A percentile compares a stretch with the other conserved stretches of the same genome.
These are phyloP conservation scores for Kodamaea arcana DNA, from an alignment of 1,139 yeast genomes.

Conservation along the genomic window DNA sequence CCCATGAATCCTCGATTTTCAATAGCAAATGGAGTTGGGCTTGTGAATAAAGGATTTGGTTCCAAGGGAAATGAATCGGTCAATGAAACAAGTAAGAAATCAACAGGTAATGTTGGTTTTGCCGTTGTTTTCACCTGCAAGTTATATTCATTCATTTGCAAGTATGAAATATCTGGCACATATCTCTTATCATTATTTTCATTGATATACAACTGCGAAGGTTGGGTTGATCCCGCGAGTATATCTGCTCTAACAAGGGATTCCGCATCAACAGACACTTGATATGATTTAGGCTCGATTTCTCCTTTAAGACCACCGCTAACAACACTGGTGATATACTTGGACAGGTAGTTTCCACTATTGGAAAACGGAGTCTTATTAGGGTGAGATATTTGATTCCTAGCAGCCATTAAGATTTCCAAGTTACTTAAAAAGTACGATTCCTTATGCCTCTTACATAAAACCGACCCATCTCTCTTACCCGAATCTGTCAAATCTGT, in stretches of 20 bases:
- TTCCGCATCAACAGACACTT: conserved; percentile 84
- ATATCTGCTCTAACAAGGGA: conserved; percentile 84
- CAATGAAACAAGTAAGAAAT: conserved; percentile 79
- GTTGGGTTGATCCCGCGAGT: conserved; percentile 85
- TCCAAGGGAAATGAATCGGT: conserved; percentile 88
- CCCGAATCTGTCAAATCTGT: conserved; percentile 92
- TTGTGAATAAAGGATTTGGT: conserved; percentile 49
- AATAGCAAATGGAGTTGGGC: conserved; percentile 52
- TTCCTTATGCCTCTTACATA: conserved; percentile 89
- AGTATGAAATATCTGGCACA: conserved; percentile 91
- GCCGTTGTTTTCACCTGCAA: conserved; percentile 85
- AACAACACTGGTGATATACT: conserved; percentile 88
- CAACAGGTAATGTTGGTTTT: conserved; percentile 94
- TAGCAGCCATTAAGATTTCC: conserved; percentile 84
- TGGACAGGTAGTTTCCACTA: conserved; percentile 73
- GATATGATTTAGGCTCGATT: conserved; percentile 87
- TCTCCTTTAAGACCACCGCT: conserved; percentile 84
- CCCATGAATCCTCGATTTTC: conserved; percentile 79
- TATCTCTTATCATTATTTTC: conserved; percentile 67
- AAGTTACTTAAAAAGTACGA: conserved; percentile 84
- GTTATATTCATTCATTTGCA: conserved; percentile 82
- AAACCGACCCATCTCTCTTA: conserved; percentile 77
- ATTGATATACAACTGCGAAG: conserved; percentile 80
- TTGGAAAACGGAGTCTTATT: conserved; percentile 63
- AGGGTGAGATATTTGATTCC: conserved; percentile 65